Evolutionary conservation across 768 basidiomycete species (phyloP).

Genomic region (Boletus subcaerulescens): DNA sequence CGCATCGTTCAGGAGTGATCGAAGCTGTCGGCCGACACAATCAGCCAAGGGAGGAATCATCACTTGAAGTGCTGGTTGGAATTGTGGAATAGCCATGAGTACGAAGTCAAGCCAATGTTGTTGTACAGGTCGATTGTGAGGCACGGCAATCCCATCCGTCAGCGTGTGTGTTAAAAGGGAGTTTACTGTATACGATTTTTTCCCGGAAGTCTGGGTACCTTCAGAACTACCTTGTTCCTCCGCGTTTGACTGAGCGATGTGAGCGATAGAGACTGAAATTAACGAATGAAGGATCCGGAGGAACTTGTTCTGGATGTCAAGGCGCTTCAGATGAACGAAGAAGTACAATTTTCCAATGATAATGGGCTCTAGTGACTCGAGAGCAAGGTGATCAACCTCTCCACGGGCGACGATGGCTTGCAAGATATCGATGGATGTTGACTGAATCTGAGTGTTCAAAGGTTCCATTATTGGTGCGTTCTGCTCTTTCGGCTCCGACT

Average conservation of each 20-base stretch:
- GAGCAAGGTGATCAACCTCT: constrained; percentile 59
- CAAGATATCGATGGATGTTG: constrained; percentile 73
- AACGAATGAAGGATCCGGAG: constrained; percentile 87
- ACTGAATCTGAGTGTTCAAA: constrained; percentile 65
- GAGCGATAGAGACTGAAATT: constrained; percentile 59
- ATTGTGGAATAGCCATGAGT: constrained; percentile 85
- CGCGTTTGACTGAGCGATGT: constrained; percentile 26
- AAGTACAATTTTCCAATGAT: constrained; percentile 75
- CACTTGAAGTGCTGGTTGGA: constrained; percentile 65
- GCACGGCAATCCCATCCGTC: constrained; percentile 70
- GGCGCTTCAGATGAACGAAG: constrained; percentile 61
- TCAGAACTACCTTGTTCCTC: constrained; percentile 34
- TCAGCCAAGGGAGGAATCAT: constrained; percentile 75
- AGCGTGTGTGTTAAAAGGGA: constrained; percentile 75
- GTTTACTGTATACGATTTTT: constrained; percentile 51
- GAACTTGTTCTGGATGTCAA: constrained; percentile 91
- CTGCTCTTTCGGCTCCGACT: constrained; percentile 65
- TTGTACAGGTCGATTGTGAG: constrained; percentile 71
- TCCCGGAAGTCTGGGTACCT: constrained; percentile 32
- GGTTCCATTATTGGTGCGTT: constrained; percentile 53
- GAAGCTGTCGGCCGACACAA: constrained; percentile 72
- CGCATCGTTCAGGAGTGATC: constrained; percentile 53
- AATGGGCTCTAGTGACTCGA: constrained; percentile 66
- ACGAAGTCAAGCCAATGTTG: constrained; percentile 98
- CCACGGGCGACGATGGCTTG: constrained; percentile 81